Base-by-base conservation (phyloP, 129 eudicot species). In the Flaveria ramosissima region DNA sequence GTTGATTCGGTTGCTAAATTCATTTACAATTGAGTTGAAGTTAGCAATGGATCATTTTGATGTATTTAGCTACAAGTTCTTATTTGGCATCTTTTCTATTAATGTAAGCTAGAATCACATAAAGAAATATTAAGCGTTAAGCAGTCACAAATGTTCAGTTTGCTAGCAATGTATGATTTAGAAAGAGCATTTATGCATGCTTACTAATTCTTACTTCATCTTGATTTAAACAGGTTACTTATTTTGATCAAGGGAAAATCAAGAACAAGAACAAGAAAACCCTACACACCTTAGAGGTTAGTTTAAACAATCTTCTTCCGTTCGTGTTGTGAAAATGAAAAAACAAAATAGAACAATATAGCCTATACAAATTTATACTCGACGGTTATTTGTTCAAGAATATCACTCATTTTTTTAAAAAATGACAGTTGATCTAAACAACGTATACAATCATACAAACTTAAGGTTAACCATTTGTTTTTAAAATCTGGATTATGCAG, bases 231-330 rank as follows among this genome's bases (percentile, higher is more conserved):
- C 83, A 91, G 88, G 81, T 77, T 42, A 67, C 73, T 43, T 81
- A 83, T 83, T 55, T 86, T 6, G 71, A 70, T 57, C 82, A 71
- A 30, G 66, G 71, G 67, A 60, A 46, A 24, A 71, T 66, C 59
- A 73, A 81, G 65, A 77, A 62, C 27, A 82, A 66, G 75, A 75
- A 23, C 30, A 82, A 66, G 75, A 76, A 23, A 81, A 42, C 48
- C 65, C 41, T 71, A 71, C 74, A 77, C 75, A 20, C 71, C 62
- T 70, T 78, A 51, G 81, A 88, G 89, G 93, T 90, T 75, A 83
- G 23, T 63, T 57, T 20, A 67, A 61, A 72, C 21, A 19, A 36
- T 26, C 9, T 39, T 51, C 51, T 47, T 17, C 8, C 41, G 51
- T 68, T 53, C 26, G 1, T 53, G 10, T 76, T 20, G 14, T 11